phyloP scores from a whole-genome alignment of 768 basidiomycete genomes.

The button mushroom (Agaricus bisporus) region DNA sequence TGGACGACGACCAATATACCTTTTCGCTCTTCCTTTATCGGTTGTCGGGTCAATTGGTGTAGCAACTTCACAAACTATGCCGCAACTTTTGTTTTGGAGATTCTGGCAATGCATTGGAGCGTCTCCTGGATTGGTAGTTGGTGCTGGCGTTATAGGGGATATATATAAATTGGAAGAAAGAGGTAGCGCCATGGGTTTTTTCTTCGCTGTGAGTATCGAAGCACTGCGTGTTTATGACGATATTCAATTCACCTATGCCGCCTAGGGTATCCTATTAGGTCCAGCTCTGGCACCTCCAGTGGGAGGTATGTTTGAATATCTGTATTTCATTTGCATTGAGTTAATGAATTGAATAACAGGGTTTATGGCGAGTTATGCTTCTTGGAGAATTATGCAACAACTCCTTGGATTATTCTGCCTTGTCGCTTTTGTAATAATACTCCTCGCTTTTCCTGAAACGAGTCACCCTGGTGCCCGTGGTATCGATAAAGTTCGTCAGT shows the following conservation, averaged over 20 bases:
- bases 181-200: slow-evolving; percentile 52
- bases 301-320: slow-evolving; percentile 34
- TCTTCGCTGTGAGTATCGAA: slow-evolving; percentile 37
- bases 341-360: slow-evolving; percentile 23
- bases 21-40: slow-evolving; percentile 53
- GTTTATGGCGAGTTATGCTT: slow-evolving; percentile 47
- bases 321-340: not conserved
- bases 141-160: slow-evolving; percentile 56
- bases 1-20: slow-evolving; percentile 57
- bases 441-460: slow-evolving; percentile 57
- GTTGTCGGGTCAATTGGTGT: slow-evolving; percentile 58
- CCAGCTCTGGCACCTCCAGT: slow-evolving; percentile 55
- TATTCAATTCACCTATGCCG: not conserved
- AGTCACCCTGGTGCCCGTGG: slow-evolving; percentile 53
- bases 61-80: slow-evolving; percentile 35
- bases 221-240: not conserved
- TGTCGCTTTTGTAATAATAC: slow-evolving; percentile 32
- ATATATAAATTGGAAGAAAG: slow-evolving; percentile 62
- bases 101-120: slow-evolving; percentile 64
- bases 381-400: slow-evolving; percentile 60
- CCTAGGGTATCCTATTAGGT: slow-evolving; percentile 48
- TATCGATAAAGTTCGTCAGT: slow-evolving; percentile 36
- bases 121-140: slow-evolving; percentile 48
- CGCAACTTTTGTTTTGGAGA: slow-evolving; percentile 53
- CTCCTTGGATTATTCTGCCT: slow-evolving; percentile 35